A percentile compares a stretch with the other conserved stretches of the same genome.
Evolutionary conservation across 169 alveolate genomes (phyloP).

Genomic region (Theileria annulata): DNA sequence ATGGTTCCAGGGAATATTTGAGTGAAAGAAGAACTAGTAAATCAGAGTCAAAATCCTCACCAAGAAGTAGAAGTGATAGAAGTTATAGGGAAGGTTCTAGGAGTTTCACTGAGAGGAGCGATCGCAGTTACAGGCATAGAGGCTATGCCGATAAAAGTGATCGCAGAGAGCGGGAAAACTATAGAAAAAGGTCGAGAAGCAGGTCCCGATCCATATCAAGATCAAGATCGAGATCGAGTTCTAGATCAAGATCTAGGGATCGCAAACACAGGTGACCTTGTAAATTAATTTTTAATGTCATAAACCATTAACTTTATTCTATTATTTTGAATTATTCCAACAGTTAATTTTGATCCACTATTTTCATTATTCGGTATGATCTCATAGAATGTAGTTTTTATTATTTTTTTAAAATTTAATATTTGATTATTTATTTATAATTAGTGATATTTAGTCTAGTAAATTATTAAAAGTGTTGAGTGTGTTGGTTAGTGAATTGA

Average conservation of each 20-base stretch:
- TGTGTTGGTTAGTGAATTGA: background rate
- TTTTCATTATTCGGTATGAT: background rate
- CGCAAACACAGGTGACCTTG: conserved; percentile 17
- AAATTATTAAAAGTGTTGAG: background rate
- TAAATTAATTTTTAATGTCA: conserved; percentile 3
- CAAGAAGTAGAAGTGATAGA: conserved; percentile 3
- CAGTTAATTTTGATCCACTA: too few relatives aligned
- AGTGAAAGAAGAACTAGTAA: conserved; percentile 16
- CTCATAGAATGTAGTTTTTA: background rate
- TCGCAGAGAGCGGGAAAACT: conserved; percentile 33
- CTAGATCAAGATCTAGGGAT: conserved; percentile 15
- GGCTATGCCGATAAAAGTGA: background rate
- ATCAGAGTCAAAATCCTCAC: conserved; percentile 12
- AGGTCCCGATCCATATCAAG: conserved; percentile 18
- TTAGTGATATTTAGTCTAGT: background rate
- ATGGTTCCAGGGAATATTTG: conserved; percentile 10
- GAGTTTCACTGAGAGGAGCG: conserved; percentile 14
- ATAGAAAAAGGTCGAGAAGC: conserved; percentile 18
- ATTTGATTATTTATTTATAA: background rate
- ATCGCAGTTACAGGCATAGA: conserved; percentile 7
- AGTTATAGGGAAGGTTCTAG: conserved; percentile 6
- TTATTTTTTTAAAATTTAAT: background rate
- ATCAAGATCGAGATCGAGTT: conserved; percentile 11
- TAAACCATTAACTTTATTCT: background rate
- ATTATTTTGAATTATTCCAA: background rate